Evolutionary conservation across 805 yeast species (phyloP).

Genomic region (Starmerella bombicola): DNA sequence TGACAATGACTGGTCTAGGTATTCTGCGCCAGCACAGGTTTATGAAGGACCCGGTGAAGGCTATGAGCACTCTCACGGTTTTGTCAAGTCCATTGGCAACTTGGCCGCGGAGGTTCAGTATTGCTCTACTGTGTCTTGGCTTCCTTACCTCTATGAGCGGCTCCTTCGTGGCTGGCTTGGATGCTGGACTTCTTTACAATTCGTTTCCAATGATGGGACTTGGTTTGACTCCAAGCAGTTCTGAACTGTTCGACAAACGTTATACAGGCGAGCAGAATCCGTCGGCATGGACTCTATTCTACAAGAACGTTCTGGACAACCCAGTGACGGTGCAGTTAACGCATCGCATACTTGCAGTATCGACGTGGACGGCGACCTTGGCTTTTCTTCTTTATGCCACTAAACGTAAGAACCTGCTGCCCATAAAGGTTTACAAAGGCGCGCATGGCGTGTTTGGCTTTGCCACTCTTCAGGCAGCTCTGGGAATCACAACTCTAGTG

Average conservation of each 20-base stretch:
- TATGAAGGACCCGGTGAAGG: constrained; percentile 49
- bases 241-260: constrained; percentile 64
- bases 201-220: constrained; percentile 93
- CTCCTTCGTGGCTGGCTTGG: constrained; percentile 95
- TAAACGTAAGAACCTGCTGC: constrained; percentile 44
- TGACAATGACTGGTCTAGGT: constrained; percentile 81
- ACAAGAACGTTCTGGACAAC: constrained; percentile 78
- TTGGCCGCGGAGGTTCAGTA: constrained; percentile 43
- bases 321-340: constrained; percentile 91
- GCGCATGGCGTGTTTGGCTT: constrained; percentile 63
- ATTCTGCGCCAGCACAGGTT: constrained; percentile 63
- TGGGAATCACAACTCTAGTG: constrained; percentile 77
- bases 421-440: constrained; percentile 29
- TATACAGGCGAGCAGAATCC: constrained; percentile 34
- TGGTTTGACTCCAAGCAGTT: constrained; percentile 53
- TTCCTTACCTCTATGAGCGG: constrained; percentile 93
- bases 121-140: constrained; percentile 51
- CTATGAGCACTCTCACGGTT: constrained; percentile 42
- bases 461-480: constrained; percentile 65
- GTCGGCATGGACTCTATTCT: constrained; percentile 43
- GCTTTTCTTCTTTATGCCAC: constrained; percentile 60
- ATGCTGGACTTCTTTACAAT: constrained; percentile 93
- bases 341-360: constrained; percentile 73
- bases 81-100: constrained; percentile 50
- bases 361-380: constrained; percentile 61